Conservation (phyloP, 257 asterid genomes). For the Solanum medicagineum region DNA sequence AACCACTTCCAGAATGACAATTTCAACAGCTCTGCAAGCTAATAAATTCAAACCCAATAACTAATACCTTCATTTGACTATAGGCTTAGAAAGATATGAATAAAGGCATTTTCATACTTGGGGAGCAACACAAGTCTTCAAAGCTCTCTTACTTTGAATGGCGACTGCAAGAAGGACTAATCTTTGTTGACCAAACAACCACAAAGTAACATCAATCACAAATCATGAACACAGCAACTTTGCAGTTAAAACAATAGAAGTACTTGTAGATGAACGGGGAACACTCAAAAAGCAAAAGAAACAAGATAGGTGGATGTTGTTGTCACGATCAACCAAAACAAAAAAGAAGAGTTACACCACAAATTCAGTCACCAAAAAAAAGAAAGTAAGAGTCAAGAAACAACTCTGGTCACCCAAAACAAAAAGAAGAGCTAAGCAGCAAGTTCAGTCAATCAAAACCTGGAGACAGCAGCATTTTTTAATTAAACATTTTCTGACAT, state of each 20-base stretch:
- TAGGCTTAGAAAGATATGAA: neutral
- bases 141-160: neutral
- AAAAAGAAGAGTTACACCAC: neutral
- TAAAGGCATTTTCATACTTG: neutral
- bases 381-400: neutral
- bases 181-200: neutral
- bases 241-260: neutral
- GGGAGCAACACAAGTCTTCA: neutral
- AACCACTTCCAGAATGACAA: neutral
- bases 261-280: neutral
- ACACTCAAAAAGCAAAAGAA: neutral
- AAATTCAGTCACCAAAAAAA: neutral
- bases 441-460: neutral
- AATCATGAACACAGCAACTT: neutral
- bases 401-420: neutral
- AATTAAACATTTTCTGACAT: neutral
- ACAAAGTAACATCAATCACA: neutral
- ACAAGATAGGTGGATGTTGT: neutral
- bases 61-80: neutral
- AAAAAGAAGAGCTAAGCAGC: neutral
- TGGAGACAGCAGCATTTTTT: neutral
- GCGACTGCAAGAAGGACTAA: neutral
- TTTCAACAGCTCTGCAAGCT: neutral
- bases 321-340: neutral
- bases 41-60: neutral